Conservation (phyloP, 768 basidiomycete genomes). For the Russula brevipes region DNA sequence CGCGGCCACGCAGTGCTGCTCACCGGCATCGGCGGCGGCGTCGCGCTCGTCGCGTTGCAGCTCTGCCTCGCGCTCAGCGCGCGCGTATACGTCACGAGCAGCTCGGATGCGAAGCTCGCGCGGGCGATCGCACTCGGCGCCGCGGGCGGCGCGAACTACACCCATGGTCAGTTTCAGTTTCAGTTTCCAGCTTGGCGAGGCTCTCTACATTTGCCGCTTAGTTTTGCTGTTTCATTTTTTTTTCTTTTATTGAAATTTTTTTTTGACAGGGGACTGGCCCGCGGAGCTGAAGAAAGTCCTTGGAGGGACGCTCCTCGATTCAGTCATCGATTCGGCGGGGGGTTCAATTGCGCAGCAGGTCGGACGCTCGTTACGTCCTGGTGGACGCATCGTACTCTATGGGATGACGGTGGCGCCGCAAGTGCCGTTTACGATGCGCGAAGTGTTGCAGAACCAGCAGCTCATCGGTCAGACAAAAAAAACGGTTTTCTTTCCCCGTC, state of each 20-base stretch:
- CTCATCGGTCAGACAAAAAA: conserved; percentile 54
- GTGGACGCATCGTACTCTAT: conserved; percentile 37
- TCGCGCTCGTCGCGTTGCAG: conserved; percentile 72
- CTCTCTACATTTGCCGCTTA: no score
- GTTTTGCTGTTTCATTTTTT: neutral
- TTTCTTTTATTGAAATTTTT: no score
- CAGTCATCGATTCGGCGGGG: conserved; percentile 45
- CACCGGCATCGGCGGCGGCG: conserved; percentile 80
- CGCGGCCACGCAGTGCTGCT: conserved; percentile 70
- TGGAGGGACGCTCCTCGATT: conserved; percentile 30
- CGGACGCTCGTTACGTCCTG: conserved; percentile 34
- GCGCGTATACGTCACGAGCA: conserved; percentile 78
- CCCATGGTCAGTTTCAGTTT: conserved; percentile 42
- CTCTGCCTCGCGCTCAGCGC: conserved; percentile 70
- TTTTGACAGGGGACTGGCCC: conserved; percentile 33
- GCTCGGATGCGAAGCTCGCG: conserved; percentile 60
- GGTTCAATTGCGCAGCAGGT: conserved; percentile 38
- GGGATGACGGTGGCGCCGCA: conserved; percentile 51
- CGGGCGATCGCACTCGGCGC: conserved; percentile 66
- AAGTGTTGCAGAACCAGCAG: conserved; percentile 69
- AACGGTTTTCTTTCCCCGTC: neutral
- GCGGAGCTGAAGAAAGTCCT: conserved; percentile 33
- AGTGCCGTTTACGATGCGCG: conserved; percentile 68
- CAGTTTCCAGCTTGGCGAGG: no score
- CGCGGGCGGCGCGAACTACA: conserved; percentile 72